Evolutionary conservation across 116 monocot species (phyloP).

Genomic region (Trichopus zeylanicus): DNA sequence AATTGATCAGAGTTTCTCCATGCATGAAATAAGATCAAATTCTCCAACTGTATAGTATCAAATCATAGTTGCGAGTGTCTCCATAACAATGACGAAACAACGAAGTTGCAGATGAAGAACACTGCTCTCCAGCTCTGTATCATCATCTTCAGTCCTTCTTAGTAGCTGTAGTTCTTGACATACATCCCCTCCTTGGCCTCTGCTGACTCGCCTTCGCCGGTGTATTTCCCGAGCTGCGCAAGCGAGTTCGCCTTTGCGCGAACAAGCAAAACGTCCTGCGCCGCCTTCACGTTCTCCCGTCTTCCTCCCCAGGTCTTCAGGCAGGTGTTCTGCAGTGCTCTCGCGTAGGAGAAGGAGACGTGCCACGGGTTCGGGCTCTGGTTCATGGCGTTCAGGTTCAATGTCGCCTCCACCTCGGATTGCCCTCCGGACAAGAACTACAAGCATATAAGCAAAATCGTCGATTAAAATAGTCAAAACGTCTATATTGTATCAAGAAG

Average conservation of each 20-base stretch:
- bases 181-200: constrained; percentile 31
- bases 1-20: too few species aligned
- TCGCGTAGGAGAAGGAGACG: constrained; percentile 21
- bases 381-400: constrained; percentile 33
- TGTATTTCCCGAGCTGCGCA: constrained; percentile 42
- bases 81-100: too few species aligned
- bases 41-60: too few species aligned
- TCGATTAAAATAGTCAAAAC: too few species aligned
- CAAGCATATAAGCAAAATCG: too few species aligned
- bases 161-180: constrained; percentile 32
- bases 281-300: constrained; percentile 19
- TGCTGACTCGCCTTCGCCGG: constrained; percentile 31
- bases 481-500: too few species aligned
- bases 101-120: too few species aligned
- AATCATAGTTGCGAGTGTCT: too few species aligned
- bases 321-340: constrained; percentile 21
- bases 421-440: constrained; percentile 25
- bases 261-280: constrained; percentile 13
- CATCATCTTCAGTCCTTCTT: not conserved
- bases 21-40: too few species aligned
- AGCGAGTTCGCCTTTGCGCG: constrained; percentile 32
- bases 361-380: constrained; percentile 22
- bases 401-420: constrained; percentile 22
- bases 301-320: constrained; percentile 26
- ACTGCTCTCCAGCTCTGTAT: too few species aligned